A percentile compares a stretch with the other conserved stretches of the same genome.
Conservation (phyloP, 495 filamentous ascomycete genomes). For the Durotheca rogersii region DNA sequence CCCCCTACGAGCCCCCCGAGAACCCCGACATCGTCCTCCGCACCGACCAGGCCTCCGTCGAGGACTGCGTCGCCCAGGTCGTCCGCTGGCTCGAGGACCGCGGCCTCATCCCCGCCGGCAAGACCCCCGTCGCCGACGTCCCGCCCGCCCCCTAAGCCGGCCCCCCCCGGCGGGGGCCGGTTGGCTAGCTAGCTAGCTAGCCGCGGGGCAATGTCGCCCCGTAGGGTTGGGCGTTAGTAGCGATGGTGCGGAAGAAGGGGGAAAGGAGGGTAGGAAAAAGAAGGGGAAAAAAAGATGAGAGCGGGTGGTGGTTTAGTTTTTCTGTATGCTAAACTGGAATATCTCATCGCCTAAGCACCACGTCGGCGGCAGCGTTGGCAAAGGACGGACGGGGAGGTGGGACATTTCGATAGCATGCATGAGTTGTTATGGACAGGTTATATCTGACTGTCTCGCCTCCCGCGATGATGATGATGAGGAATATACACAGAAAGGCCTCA, state of each 20-base stretch:
- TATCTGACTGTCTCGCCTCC: background rate
- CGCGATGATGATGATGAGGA: background rate
- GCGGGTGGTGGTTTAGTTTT: background rate
- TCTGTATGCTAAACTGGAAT: too few relatives aligned
- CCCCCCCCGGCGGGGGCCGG: too few relatives aligned
- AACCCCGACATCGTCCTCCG: constrained; percentile 81
- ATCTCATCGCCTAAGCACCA: too few relatives aligned
- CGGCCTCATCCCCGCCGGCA: constrained; percentile 43
- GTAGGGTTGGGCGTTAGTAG: background rate
- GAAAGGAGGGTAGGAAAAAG: background rate
- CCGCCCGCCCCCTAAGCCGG: constrained; percentile 15
- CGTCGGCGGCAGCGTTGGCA: too few relatives aligned
- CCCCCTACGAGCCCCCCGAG: constrained; percentile 90
- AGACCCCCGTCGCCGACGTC: constrained; percentile 27
- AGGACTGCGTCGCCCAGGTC: constrained; percentile 84
- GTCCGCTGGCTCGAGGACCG: constrained; percentile 70
- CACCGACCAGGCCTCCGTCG: constrained; percentile 72
- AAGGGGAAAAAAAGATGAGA: background rate
- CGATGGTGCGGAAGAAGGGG: background rate
- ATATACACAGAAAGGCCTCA: constrained; percentile 14
- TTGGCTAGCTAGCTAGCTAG: too few relatives aligned
- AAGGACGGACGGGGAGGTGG: too few relatives aligned
- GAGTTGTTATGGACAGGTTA: constrained; percentile 11
- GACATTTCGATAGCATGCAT: background rate
- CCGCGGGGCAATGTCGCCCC: too few relatives aligned